Base-by-base conservation (phyloP, 345 rosid genomes). In the rapeseed (Brassica napus) region DNA sequence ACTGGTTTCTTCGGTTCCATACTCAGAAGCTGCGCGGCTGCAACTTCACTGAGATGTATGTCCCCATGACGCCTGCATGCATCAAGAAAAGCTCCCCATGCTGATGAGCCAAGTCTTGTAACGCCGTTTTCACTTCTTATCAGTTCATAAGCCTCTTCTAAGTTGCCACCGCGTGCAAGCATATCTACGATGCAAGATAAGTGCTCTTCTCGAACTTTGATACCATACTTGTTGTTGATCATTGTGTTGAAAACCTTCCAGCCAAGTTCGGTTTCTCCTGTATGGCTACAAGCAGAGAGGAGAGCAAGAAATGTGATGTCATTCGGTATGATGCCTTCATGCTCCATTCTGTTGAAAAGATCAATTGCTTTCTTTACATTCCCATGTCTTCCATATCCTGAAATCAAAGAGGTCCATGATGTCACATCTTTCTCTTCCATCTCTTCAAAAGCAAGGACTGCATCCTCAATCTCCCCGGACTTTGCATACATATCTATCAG, bases 401-500 rank as follows among this genome's bases (percentile, higher is more conserved):
- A 79, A 81, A 90, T 88, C 83, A 92, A 77, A 62, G 90, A 82
- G 64, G 94, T 92, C 91, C 91, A 90, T 23, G 92, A 83, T 74
- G 87, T 86, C 71, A 90, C 87, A 74, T 90, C 87, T 86, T 74
- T 88, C 79, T 86, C 77, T 26, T 69, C 74, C 85, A 89, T 90
- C 68, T 88, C 88, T 39, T 69, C 68, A 15, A 89, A 92, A 75
- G 86, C 79, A 39, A 2, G 79, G 24, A 76, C 70, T 10, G 97
- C 91, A 80, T 90, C 91, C 55, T 75, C 69, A 21, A 90, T 84
- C 71, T 86, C 86, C 55, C 96, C 97, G 68, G 84, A 88, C 85
- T 92, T 92, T 60, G 91, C 86, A 60, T 90, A 90, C 97, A 90
- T 88, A 75, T 90, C 89, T 68, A 92, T 84, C 68, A 90, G 83